Percentiles rank a stretch among this genome's conserved stretches.
phyloP scores from a whole-genome alignment of 208 protist species.

The Herpetomonas samuelpessoai region DNA sequence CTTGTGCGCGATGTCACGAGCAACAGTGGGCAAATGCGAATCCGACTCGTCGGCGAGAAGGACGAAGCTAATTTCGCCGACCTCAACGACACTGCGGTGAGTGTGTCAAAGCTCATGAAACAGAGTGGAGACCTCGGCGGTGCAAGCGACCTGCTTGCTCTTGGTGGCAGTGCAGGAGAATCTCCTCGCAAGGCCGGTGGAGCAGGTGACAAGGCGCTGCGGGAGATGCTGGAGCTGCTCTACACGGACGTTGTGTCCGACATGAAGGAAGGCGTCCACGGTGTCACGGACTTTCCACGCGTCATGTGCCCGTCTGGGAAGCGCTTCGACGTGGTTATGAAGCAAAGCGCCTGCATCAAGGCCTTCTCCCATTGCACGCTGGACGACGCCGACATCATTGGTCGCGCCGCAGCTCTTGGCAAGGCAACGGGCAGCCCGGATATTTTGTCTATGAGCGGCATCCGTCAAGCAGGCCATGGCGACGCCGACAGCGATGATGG shows the following conservation, averaged over 20 bases:
- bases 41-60: constrained; percentile 69
- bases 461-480: neutral
- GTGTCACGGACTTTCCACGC: constrained; percentile 69
- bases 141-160: neutral
- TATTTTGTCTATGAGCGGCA: neutral
- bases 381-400: constrained; percentile 7
- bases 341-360: constrained; percentile 56
- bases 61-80: constrained; percentile 65
- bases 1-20: constrained; percentile 79
- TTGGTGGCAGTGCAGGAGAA: no score
- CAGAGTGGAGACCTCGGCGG: constrained; percentile 16
- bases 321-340: constrained; percentile 72
- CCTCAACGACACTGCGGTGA: constrained; percentile 32
- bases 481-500: neutral
- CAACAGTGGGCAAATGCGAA: constrained; percentile 21
- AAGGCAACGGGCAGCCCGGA: neutral
- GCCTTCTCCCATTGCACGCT: constrained; percentile 60
- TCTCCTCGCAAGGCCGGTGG: constrained; percentile 2
- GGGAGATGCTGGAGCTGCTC: constrained; percentile 80
- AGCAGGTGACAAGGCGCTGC: constrained; percentile 24
- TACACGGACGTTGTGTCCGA: constrained; percentile 77
- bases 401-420: neutral
- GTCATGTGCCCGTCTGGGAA: constrained; percentile 64
- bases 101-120: constrained; percentile 62
- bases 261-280: constrained; percentile 28